These are phyloP conservation scores for Wallacemonas sp. DNA, from an alignment of 208 protist genomes.

Conservation along the genomic window DNA sequence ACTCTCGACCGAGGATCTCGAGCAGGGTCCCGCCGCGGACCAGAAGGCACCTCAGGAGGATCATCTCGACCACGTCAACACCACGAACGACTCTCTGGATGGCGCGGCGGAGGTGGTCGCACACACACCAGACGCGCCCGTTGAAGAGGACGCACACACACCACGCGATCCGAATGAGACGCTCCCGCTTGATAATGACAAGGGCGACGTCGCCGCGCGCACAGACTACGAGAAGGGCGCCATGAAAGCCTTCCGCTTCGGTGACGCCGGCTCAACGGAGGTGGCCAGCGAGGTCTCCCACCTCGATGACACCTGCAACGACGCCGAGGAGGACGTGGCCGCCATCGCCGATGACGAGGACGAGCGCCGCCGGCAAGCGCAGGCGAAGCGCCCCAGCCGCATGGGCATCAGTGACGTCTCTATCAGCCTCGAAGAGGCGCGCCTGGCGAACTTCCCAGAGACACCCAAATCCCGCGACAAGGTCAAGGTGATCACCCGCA, in stretches of 20 bases:
- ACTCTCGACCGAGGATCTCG: constrained; percentile 2
- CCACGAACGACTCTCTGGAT: too few species aligned
- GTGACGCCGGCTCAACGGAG: constrained; percentile 10
- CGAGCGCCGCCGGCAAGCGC: constrained; percentile 33
- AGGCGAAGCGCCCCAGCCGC: constrained; percentile 52
- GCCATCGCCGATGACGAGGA: constrained; percentile 55
- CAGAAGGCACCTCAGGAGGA: too few species aligned
- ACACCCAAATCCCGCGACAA: constrained; percentile 66
- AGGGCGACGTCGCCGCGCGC: constrained; percentile 3
- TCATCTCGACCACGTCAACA: too few species aligned
- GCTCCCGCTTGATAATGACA: constrained; percentile 9
- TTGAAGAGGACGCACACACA: neutral
- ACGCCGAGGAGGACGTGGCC: constrained; percentile 7
- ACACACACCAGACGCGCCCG: neutral
- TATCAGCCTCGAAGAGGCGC: constrained; percentile 45
- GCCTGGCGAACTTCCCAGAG: constrained; percentile 38
- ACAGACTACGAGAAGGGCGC: constrained; percentile 13
- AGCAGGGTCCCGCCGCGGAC: neutral
- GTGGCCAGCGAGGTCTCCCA: constrained; percentile 17
- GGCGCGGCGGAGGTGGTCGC: neutral
- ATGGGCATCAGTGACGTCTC: constrained; percentile 47
- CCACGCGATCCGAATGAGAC: neutral
- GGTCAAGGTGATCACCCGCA: constrained; percentile 47
- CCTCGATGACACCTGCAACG: neutral
- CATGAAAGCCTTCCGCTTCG: constrained; percentile 41